Evolutionary conservation across 768 basidiomycete species (phyloP).

Genomic region (Melanogaster broomeanus): DNA sequence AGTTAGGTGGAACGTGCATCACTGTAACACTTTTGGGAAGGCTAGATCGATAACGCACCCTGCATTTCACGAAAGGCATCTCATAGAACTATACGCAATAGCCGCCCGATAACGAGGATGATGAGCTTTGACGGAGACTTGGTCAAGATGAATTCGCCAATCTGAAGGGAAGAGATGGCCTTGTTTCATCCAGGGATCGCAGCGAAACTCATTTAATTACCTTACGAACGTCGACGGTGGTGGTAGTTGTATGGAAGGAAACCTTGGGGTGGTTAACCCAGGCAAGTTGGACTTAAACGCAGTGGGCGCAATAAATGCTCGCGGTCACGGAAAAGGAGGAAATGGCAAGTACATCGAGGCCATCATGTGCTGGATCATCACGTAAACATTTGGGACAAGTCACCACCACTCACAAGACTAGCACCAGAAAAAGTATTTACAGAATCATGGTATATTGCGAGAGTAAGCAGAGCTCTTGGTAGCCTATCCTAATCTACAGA

Average conservation of each 20-base stretch:
- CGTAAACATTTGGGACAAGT: too few species aligned
- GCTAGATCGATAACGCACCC: slow-evolving; percentile 15
- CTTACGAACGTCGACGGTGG: background rate
- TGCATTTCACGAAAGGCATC: slow-evolving; percentile 26
- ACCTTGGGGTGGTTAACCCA: background rate
- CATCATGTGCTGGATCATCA: too few species aligned
- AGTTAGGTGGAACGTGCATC: slow-evolving; percentile 1
- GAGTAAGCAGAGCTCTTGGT: slow-evolving; percentile 2
- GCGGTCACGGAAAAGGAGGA: too few species aligned
- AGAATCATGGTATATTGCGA: slow-evolving; percentile 8
- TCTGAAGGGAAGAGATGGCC: too few species aligned
- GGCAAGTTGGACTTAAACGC: background rate
- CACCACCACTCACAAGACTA: background rate
- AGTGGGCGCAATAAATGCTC: too few species aligned
- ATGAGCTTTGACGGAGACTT: background rate
- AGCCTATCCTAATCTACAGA: slow-evolving; percentile 20
- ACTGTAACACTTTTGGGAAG: background rate
- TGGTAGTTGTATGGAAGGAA: background rate
- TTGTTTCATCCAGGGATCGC: background rate
- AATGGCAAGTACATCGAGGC: too few species aligned
- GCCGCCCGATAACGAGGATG: background rate
- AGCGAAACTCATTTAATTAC: background rate
- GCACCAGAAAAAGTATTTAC: slow-evolving; percentile 7
- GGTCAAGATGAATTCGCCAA: too few species aligned
- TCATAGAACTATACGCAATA: too few species aligned